Evolutionary conservation across 2,329 filamentous ascomycete species (phyloP).

Genomic region (Aspergillus latus): DNA sequence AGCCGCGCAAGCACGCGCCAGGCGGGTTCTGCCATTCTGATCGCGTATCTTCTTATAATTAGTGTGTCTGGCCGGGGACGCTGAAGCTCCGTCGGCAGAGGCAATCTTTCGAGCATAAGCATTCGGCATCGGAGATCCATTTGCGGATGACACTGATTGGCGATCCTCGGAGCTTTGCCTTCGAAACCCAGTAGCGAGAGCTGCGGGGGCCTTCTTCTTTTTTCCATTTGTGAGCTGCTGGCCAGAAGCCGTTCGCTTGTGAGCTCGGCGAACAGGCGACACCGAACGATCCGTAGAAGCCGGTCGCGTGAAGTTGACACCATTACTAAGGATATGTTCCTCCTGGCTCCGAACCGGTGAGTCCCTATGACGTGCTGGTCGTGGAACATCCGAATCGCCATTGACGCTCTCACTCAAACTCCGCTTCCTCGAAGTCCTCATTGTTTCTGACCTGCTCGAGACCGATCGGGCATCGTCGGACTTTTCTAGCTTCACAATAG

Average conservation of each 20-base stretch:
- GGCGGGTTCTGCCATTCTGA: slow-evolving; percentile 83
- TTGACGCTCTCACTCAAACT: slow-evolving; percentile 40
- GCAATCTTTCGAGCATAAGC: slow-evolving; percentile 43
- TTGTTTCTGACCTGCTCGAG: slow-evolving; percentile 23
- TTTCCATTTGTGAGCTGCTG: slow-evolving; percentile 28
- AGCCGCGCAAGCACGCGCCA: slow-evolving; percentile 86
- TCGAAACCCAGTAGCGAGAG: slow-evolving; percentile 41
- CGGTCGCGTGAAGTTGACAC: slow-evolving; percentile 28
- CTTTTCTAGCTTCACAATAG: slow-evolving; percentile 40
- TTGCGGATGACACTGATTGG: slow-evolving; percentile 45
- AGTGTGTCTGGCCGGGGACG: slow-evolving; percentile 66
- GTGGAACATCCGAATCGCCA: slow-evolving; percentile 31
- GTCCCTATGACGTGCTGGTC: slow-evolving; percentile 22
- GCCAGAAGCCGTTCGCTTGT: slow-evolving; percentile 40
- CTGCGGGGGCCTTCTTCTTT: slow-evolving; percentile 43
- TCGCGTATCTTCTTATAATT: slow-evolving; percentile 82
- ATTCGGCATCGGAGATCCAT: slow-evolving; percentile 45
- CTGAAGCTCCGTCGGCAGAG: slow-evolving; percentile 46
- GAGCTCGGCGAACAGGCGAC: slow-evolving; percentile 37
- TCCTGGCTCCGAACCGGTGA: slow-evolving; percentile 24
- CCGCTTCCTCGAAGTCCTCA: slow-evolving; percentile 34
- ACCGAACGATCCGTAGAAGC: slow-evolving; percentile 36
- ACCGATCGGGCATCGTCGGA: slow-evolving; percentile 32
- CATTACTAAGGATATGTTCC: slow-evolving; percentile 28
- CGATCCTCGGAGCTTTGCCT: slow-evolving; percentile 49